Evolutionary conservation across 2,329 filamentous ascomycete genomes (phyloP).

Genomic region (Ceratocystis lukuohia): DNA sequence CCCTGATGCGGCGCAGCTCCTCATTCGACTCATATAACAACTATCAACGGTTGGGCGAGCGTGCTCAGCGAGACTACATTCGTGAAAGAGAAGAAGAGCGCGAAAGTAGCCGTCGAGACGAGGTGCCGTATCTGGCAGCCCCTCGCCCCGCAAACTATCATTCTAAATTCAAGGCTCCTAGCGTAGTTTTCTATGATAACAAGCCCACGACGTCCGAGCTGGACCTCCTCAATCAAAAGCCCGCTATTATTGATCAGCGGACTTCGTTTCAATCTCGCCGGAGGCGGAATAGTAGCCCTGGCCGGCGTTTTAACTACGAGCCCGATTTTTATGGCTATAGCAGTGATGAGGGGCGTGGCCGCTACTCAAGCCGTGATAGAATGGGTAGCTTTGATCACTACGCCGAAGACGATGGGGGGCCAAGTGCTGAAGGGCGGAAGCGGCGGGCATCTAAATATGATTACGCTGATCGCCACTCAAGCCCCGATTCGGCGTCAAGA

Average conservation of each 20-base stretch:
- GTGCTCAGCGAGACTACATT: slow-evolving; percentile 7
- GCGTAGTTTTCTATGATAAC: slow-evolving; percentile 15
- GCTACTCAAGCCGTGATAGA: slow-evolving; percentile 30
- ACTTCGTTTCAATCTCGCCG: slow-evolving; percentile 12
- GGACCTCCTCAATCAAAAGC: slow-evolving; percentile 1
- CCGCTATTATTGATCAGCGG: slow-evolving; percentile 7
- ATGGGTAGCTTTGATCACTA: not conserved
- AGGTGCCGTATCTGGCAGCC: slow-evolving; percentile 1
- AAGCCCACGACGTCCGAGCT: slow-evolving; percentile 8
- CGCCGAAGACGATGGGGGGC: slow-evolving; percentile 29
- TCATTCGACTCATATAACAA: slow-evolving; percentile 17
- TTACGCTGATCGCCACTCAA: slow-evolving; percentile 3
- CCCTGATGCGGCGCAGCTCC: slow-evolving; percentile 4
- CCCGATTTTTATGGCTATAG: not conserved
- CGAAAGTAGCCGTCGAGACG: not conserved
- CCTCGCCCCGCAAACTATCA: slow-evolving; percentile 7
- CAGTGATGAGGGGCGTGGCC: slow-evolving; percentile 27
- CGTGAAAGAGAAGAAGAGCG: slow-evolving; percentile 13
- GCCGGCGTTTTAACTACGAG: not conserved
- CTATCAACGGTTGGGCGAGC: not conserved
- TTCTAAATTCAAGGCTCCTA: slow-evolving; percentile 11
- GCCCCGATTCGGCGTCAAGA: slow-evolving; percentile 9
- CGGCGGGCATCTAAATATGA: slow-evolving; percentile 5
- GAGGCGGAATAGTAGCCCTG: slow-evolving; percentile 1
- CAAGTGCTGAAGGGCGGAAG: slow-evolving; percentile 27